Evolutionary conservation across 345 rosid species (phyloP), one percentile per base, ranked within the genome.

Genomic region (Anacardium occidentale): DNA sequence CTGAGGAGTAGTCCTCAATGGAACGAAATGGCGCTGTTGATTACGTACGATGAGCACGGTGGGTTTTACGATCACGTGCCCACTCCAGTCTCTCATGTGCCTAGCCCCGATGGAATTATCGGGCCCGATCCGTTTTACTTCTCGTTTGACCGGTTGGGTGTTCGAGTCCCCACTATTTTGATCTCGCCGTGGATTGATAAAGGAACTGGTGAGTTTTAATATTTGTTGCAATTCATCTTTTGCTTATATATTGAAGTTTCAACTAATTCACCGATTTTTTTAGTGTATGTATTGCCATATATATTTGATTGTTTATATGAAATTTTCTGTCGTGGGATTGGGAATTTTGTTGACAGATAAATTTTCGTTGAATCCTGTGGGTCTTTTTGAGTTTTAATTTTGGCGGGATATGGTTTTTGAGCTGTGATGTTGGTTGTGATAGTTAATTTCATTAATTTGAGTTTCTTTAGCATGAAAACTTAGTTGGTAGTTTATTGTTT

Each of bases 1-100:
- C 76, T 95, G 69, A 76, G 99, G 79, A 83, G 84, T 3, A 95
- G 99, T 62, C 98, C 99, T 10, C 99, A 95, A 90, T 95, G 99
- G 98, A 81, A 93, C 2, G 99, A 95, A 80, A 88, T 82, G 93
- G 99, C 98, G 20, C 37, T 95, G 75, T 34, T 92, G 80, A 91
- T 95, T 9, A 95, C 99, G 3, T 95, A 95, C 54, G 99, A 95
- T 32, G 98, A 95, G 67, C 99, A 92, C 14, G 99, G 99, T 3
- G 99, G 99, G 48, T 92, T 95, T 70, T 95, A 87, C n/a, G 99
- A 95, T 66, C 99, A 95, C 68, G 98, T 93, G 61, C 96, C 99
- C 0, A 91, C 98, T 1, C 99, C 99, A 4, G 89, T 88, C 17
- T 62, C 78, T 1, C 80, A 82, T 44, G 99, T 95, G 62, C 99